Evolutionary conservation across 345 rosid species (phyloP).

Genomic region (Hibiscus mutabilis): DNA sequence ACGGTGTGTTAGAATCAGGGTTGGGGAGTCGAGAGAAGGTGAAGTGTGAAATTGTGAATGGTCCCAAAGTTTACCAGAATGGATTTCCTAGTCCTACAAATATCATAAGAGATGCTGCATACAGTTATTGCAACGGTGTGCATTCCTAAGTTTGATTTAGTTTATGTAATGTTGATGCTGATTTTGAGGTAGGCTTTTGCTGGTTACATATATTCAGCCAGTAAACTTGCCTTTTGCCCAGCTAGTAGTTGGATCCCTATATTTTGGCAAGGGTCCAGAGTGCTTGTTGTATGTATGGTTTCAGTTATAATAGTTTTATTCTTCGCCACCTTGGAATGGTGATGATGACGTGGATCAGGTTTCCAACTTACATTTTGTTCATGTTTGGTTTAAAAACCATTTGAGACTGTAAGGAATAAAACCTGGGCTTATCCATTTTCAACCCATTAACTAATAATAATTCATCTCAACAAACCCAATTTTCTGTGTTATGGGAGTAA

Average conservation of each 20-base stretch:
- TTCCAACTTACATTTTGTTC: too few species aligned
- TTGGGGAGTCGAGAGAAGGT: constrained; percentile 26
- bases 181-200: too few species aligned
- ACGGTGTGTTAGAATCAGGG: constrained; percentile 28
- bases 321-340: neutral
- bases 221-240: neutral
- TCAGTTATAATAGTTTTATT: neutral
- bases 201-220: neutral
- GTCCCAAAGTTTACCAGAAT: constrained; percentile 31
- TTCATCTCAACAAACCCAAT: too few species aligned
- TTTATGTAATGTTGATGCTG: neutral
- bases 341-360: too few species aligned
- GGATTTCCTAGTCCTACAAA: constrained; percentile 41
- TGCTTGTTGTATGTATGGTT: neutral
- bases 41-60: constrained; percentile 32
- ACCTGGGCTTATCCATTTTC: too few species aligned
- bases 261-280: neutral
- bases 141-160: constrained; percentile 16
- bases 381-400: too few species aligned
- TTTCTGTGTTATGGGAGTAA: too few species aligned
- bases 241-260: constrained; percentile 11
- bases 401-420: too few species aligned
- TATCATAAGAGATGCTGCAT: constrained; percentile 40
- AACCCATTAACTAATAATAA: too few species aligned
- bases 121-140: constrained; percentile 54